Conservation (phyloP, 352 stramenopile species). For the Phytophthora cryptogea region DNA sequence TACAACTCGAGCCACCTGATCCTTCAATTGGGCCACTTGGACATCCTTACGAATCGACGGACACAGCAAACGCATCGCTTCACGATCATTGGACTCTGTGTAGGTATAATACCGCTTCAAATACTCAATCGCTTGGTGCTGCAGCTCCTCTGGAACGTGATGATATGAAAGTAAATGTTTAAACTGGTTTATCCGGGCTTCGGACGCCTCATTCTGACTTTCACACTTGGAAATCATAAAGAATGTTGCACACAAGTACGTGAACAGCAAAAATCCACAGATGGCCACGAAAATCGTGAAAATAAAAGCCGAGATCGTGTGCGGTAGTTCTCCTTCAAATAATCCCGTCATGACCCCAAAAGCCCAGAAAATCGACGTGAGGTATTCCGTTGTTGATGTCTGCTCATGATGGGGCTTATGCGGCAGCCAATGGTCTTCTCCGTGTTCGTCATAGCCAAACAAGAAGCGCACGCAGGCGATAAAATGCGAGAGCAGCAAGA, state of each 20-base stretch:
- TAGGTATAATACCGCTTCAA: slow-evolving; percentile 64
- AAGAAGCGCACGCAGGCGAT: slow-evolving; percentile 61
- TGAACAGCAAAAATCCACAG: slow-evolving; percentile 74
- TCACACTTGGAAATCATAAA: slow-evolving; percentile 86
- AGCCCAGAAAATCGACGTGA: slow-evolving; percentile 68
- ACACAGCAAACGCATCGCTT: slow-evolving; percentile 61
- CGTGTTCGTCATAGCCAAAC: slow-evolving; percentile 55
- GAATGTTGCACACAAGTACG: slow-evolving; percentile 67
- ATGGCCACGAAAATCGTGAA: slow-evolving; percentile 71
- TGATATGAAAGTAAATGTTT: slow-evolving; percentile 76
- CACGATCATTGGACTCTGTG: slow-evolving; percentile 69
- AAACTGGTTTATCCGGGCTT: slow-evolving; percentile 73
- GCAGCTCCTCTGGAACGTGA: slow-evolving; percentile 51
- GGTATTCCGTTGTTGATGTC: slow-evolving; percentile 38
- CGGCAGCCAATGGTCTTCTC: slow-evolving; percentile 59
- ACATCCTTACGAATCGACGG: slow-evolving; percentile 70
- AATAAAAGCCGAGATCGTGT: slow-evolving; percentile 47
- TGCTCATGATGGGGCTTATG: slow-evolving; percentile 22
- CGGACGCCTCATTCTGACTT: slow-evolving; percentile 49
- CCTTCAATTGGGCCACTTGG: slow-evolving; percentile 64
- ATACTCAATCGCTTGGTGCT: slow-evolving; percentile 59
- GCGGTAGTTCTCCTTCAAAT: slow-evolving; percentile 67
- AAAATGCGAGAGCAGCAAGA: slow-evolving; percentile 54
- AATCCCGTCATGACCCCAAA: slow-evolving; percentile 67
- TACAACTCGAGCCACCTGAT: slow-evolving; percentile 54